phyloP scores from a whole-genome alignment of 768 basidiomycete species.

The Trametes elegans region DNA sequence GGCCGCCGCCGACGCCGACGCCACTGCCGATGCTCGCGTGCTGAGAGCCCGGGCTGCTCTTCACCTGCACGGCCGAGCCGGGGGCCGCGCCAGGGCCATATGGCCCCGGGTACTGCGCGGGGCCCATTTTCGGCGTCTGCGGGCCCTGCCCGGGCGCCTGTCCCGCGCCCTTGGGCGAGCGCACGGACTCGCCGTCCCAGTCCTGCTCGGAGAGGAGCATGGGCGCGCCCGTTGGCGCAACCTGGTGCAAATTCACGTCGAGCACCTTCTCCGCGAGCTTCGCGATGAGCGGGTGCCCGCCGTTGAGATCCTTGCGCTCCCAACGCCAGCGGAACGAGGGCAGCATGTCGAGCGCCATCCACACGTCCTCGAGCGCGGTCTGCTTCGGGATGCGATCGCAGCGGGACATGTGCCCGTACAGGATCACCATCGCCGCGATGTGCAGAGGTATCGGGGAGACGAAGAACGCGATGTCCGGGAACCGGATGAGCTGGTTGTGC shows the following conservation, averaged over 20 bases:
- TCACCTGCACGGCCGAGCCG: neutral
- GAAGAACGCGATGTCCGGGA: slow-evolving; percentile 86
- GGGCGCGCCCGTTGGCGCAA: slow-evolving; percentile 39
- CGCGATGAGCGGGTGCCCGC: slow-evolving; percentile 81
- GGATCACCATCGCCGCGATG: slow-evolving; percentile 88
- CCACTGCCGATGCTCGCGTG: too few species aligned
- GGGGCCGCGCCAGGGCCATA: slow-evolving; percentile 25
- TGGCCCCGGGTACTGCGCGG: slow-evolving; percentile 26
- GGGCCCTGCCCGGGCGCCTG: slow-evolving; percentile 19
- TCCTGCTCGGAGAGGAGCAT: slow-evolving; percentile 43
- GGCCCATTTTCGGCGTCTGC: slow-evolving; percentile 34
- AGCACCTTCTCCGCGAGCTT: slow-evolving; percentile 81
- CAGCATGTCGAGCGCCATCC: slow-evolving; percentile 85
- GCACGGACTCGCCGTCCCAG: slow-evolving; percentile 42
- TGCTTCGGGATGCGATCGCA: slow-evolving; percentile 63
- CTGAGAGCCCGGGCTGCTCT: slow-evolving; percentile 6
- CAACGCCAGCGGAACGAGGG: slow-evolving; percentile 90
- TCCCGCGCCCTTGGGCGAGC: slow-evolving; percentile 17
- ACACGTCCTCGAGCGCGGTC: slow-evolving; percentile 76
- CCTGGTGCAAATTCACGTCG: slow-evolving; percentile 64
- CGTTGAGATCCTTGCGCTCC: slow-evolving; percentile 80
- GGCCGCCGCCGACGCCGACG: too few species aligned
- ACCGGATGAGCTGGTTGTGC: slow-evolving; percentile 79
- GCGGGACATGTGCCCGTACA: slow-evolving; percentile 82
- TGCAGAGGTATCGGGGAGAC: slow-evolving; percentile 87